Percentiles rank a stretch among this genome's conserved stretches.
These are phyloP conservation scores for Saccharomyces hybrid DNA, from an alignment of 1,139 yeast species.

Conservation along the genomic window DNA sequence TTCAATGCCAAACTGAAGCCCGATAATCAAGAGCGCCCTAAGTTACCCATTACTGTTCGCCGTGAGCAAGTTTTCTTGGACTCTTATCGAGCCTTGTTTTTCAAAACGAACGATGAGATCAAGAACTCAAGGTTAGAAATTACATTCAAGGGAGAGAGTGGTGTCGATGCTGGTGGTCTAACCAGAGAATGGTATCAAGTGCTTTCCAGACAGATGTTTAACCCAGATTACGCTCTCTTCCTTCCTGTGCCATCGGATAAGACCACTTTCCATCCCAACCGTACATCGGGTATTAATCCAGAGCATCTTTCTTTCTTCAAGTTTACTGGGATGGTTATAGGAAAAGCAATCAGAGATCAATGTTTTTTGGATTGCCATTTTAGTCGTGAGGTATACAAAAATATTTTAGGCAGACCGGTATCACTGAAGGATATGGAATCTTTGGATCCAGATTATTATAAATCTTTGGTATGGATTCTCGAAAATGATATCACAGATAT, in stretches of 20 bases:
- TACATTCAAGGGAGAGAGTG: constrained; percentile 85
- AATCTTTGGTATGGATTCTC: constrained; percentile 90
- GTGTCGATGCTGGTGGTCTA: constrained; percentile 97
- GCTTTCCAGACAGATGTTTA: constrained; percentile 88
- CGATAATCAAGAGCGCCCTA: constrained; percentile 38
- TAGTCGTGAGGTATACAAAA: constrained; percentile 88
- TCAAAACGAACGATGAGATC: constrained; percentile 70
- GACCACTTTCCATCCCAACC: constrained; percentile 91
- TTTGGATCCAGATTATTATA: constrained; percentile 84
- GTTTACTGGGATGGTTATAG: constrained; percentile 89
- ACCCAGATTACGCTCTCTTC: constrained; percentile 91
- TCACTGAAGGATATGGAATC: constrained; percentile 93
- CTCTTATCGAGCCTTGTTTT: constrained; percentile 76
- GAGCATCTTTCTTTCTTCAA: constrained; percentile 89
- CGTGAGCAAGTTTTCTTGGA: constrained; percentile 91
- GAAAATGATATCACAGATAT: constrained; percentile 95
- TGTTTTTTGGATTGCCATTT: constrained; percentile 91
- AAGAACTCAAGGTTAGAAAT: constrained; percentile 69
- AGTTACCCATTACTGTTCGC: constrained; percentile 59
- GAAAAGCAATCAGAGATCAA: constrained; percentile 86
- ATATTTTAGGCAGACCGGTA: constrained; percentile 72
- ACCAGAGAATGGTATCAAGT: constrained; percentile 98
- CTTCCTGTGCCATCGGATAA: constrained; percentile 88
- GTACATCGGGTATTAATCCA: constrained; percentile 88
- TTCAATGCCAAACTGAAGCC: constrained; percentile 67